These are phyloP conservation scores for Geotrichum siamense DNA, from an alignment of 1,139 yeast genomes.

Conservation along the genomic window DNA sequence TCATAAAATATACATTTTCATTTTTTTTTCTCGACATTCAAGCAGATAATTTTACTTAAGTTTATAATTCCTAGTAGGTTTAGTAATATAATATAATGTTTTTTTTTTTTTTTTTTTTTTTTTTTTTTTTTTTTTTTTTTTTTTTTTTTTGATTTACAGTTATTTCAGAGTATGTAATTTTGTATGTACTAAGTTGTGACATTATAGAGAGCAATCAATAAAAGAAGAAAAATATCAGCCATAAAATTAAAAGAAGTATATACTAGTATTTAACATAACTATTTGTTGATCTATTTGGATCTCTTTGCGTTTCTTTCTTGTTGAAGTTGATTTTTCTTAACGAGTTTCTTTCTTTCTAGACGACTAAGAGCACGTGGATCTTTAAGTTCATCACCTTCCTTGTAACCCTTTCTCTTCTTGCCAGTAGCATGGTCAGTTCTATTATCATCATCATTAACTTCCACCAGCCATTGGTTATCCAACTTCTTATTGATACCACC, in stretches of 20 bases:
- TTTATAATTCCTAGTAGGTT: not conserved
- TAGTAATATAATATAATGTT: not conserved
- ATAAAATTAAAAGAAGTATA: not conserved
- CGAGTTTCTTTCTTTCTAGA: slow-evolving; percentile 74
- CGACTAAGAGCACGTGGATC: slow-evolving; percentile 82
- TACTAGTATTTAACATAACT: not conserved
- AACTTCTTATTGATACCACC: slow-evolving; percentile 82
- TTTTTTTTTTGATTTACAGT: too few species aligned
- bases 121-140: not conserved
- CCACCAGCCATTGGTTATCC: slow-evolving; percentile 94
- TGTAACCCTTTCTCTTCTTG: slow-evolving; percentile 37
- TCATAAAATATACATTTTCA: not conserved
- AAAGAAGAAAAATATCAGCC: too few species aligned
- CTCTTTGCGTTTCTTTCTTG: slow-evolving; percentile 63
- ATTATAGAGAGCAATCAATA: too few species aligned
- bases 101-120: not conserved
- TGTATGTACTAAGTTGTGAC: too few species aligned
- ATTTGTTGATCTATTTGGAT: not conserved
- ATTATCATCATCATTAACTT: slow-evolving; percentile 55
- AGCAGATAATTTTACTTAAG: not conserved
- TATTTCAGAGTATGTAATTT: too few species aligned
- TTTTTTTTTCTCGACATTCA: too few species aligned
- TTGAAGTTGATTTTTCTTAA: slow-evolving; percentile 80
- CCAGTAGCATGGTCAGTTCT: slow-evolving; percentile 16
- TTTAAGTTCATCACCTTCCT: slow-evolving; percentile 52